Percentiles rank a stretch among this genome's conserved stretches.
Conservation (phyloP, 2,329 filamentous ascomycete species). For the Paecilomyces variotii region DNA sequence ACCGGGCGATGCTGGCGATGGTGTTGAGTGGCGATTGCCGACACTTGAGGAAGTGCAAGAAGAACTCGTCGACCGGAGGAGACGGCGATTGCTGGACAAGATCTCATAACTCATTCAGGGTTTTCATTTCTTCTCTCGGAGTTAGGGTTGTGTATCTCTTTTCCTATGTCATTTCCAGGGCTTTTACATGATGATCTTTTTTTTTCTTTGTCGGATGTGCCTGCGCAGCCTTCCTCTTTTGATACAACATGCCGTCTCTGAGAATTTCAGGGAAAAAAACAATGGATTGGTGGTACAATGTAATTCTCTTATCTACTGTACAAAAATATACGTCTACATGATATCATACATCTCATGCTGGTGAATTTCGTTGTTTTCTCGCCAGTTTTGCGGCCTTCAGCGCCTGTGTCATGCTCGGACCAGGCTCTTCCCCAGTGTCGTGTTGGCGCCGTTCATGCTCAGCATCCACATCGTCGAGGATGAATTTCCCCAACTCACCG, state of each 20-base stretch:
- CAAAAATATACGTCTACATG: neutral
- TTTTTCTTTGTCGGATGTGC: neutral
- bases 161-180: neutral
- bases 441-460: constrained; percentile 49
- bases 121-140: neutral
- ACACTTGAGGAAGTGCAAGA: constrained; percentile 88
- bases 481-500: constrained; percentile 66
- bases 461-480: constrained; percentile 73
- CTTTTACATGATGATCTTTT: neutral
- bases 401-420: constrained; percentile 37
- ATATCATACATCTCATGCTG: neutral
- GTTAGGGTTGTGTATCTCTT: constrained; percentile 1
- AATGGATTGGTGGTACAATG: constrained; percentile 1
- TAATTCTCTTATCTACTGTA: neutral
- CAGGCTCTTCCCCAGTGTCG: constrained; percentile 8
- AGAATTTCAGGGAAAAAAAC: neutral
- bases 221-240: neutral
- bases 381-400: constrained; percentile 30
- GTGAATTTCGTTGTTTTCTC: constrained; percentile 14
- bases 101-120: constrained; percentile 37
- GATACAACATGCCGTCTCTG: neutral
- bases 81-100: constrained; percentile 77
- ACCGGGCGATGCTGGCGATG: constrained; percentile 80
- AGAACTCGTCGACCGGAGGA: constrained; percentile 79
- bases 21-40: constrained; percentile 72